A percentile compares a stretch with the other conserved stretches of the same genome.
These are phyloP conservation scores for Mucor irregularis DNA, from an alignment of 371 early-diverging fungal species.

Conservation along the genomic window DNA sequence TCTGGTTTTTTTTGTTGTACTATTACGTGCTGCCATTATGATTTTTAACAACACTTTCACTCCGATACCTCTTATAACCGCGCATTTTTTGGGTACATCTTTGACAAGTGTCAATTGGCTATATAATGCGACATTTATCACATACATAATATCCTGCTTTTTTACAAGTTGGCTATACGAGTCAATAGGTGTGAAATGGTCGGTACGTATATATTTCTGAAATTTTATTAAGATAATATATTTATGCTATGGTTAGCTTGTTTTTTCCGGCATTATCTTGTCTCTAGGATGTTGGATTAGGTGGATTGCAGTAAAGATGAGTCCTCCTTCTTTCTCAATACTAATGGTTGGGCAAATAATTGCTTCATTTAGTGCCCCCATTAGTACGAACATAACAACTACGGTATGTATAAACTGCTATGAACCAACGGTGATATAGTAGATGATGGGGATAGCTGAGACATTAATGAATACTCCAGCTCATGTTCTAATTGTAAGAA, in stretches of 20 bases:
- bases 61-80: conserved; percentile 41
- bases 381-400: conserved; percentile 62
- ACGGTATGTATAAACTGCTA: conserved; percentile 41
- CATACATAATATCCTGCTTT: conserved; percentile 51
- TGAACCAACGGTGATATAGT: no score
- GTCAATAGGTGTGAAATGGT: conserved; percentile 46
- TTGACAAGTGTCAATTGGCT: conserved; percentile 42
- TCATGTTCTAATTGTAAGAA: no score
- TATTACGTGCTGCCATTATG: conserved; percentile 34
- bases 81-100: conserved; percentile 32
- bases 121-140: conserved; percentile 47
- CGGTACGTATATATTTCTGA: conserved; percentile 25
- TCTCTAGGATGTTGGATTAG: conserved; percentile 61
- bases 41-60: conserved; percentile 43
- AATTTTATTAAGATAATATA: background rate
- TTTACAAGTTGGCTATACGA: conserved; percentile 55
- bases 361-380: conserved; percentile 61
- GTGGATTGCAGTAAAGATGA: conserved; percentile 49
- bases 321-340: conserved; percentile 44
- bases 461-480: no score
- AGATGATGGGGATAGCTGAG: background rate
- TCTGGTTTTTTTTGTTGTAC: conserved; percentile 31
- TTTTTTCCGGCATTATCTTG: conserved; percentile 48
- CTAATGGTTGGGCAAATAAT: conserved; percentile 63
- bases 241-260: conserved; percentile 31